These are phyloP conservation scores for Claviceps purpurea DNA, from an alignment of 2,329 filamentous ascomycete genomes.

Conservation along the genomic window DNA sequence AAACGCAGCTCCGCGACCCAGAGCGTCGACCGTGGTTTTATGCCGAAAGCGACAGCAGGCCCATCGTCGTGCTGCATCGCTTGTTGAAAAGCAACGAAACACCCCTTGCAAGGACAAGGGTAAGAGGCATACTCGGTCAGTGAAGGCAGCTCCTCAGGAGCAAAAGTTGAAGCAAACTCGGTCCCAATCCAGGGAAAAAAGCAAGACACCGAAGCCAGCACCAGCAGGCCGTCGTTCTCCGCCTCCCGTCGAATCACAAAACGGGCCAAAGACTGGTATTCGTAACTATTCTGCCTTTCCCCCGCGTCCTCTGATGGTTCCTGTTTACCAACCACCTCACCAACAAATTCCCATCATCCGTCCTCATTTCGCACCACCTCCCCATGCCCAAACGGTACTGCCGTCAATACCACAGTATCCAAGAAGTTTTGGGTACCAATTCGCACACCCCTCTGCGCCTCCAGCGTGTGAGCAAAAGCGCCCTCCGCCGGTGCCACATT, in stretches of 20 bases:
- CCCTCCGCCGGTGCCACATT: neutral
- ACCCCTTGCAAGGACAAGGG: neutral
- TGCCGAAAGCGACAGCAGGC: slow-evolving; percentile 1
- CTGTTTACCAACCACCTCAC: neutral
- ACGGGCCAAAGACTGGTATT: neutral
- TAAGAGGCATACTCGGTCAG: neutral
- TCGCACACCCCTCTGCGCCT: neutral
- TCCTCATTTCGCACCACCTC: neutral
- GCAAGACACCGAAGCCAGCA: neutral
- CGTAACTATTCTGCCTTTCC: neutral
- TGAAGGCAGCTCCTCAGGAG: neutral
- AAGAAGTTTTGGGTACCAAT: neutral
- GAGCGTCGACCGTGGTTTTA: neutral
- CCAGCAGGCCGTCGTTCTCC: neutral
- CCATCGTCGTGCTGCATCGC: neutral
- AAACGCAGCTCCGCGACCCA: neutral
- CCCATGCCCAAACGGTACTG: neutral
- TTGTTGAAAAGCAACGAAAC: neutral
- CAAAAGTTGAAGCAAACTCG: neutral
- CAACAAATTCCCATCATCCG: neutral
- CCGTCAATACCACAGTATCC: neutral
- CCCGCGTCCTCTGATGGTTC: neutral
- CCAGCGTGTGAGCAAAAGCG: neutral
- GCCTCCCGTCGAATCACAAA: neutral
- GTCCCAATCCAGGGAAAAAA: neutral